Percentiles rank a stretch among this genome's conserved stretches.
Evolutionary conservation across 2,329 filamentous ascomycete species (phyloP).

Genomic region (Pseudogymnoascus sp.): DNA sequence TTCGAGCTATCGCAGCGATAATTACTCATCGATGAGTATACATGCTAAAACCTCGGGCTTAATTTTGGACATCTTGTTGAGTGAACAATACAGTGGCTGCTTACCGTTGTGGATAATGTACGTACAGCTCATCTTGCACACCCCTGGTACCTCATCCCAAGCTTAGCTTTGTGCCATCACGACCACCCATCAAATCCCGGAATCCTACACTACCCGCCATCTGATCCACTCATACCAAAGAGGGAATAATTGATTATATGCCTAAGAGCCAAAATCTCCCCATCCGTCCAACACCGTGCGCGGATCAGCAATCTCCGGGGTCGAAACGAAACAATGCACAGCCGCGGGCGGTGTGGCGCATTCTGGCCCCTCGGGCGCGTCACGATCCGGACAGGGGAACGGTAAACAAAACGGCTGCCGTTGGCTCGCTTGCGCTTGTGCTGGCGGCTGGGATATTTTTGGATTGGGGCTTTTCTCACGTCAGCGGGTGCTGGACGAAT

Average conservation of each 20-base stretch:
- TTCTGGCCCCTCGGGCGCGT: neutral
- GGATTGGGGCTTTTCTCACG: neutral
- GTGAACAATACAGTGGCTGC: neutral
- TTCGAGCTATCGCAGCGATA: neutral
- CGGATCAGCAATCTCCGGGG: neutral
- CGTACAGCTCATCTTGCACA: neutral
- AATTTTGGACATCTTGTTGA: neutral
- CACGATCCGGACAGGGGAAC: neutral
- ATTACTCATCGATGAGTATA: neutral
- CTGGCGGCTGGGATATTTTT: conserved; percentile 3
- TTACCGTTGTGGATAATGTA: neutral
- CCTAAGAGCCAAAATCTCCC: neutral
- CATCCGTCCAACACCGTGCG: neutral
- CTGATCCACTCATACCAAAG: neutral
- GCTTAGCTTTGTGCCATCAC: neutral
- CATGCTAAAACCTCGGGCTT: neutral
- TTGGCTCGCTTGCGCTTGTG: conserved; percentile 9
- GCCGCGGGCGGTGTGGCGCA: neutral
- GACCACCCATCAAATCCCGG: neutral
- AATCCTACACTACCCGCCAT: neutral
- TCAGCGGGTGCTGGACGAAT: neutral
- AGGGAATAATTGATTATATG: neutral
- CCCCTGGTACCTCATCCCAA: neutral
- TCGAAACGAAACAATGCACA: conserved; percentile 2
- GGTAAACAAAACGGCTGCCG: neutral